These are phyloP conservation scores for Diaporthe vaccinii DNA, from an alignment of 2,329 filamentous ascomycete genomes.

Conservation along the genomic window DNA sequence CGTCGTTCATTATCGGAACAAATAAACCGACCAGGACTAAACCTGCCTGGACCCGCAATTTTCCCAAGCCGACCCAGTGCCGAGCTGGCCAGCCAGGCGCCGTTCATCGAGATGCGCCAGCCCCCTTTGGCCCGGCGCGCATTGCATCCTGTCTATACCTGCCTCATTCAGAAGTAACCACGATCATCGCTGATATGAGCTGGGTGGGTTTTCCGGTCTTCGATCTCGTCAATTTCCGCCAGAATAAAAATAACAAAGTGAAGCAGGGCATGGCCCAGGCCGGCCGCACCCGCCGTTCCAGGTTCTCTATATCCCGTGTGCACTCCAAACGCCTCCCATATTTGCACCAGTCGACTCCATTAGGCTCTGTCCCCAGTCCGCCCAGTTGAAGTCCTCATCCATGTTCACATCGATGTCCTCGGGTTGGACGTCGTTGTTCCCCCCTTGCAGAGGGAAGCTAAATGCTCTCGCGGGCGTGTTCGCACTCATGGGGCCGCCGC, in stretches of 20 bases:
- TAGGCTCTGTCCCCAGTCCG: constrained; percentile 53
- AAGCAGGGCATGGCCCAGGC: constrained; percentile 9
- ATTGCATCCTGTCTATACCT: constrained; percentile 11
- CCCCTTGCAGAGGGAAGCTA: constrained; percentile 40
- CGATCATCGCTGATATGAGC: neutral
- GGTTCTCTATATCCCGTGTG: constrained; percentile 39
- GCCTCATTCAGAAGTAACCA: constrained; percentile 13
- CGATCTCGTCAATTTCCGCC: neutral
- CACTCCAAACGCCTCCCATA: constrained; percentile 45
- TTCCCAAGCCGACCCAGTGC: constrained; percentile 17
- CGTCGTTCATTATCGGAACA: constrained; percentile 11
- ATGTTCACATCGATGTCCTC: constrained; percentile 53
- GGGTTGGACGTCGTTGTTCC: constrained; percentile 23
- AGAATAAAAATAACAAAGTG: constrained; percentile 2
- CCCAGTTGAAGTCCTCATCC: constrained; percentile 55
- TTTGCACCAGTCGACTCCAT: constrained; percentile 47
- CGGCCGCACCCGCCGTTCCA: neutral
- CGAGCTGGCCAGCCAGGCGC: constrained; percentile 16
- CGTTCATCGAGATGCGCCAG: constrained; percentile 7
- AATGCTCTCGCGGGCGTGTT: constrained; percentile 27
- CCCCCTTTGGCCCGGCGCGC: constrained; percentile 16
- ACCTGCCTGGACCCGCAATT: constrained; percentile 17
- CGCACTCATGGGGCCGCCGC: constrained; percentile 27
- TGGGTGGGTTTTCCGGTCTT: neutral
- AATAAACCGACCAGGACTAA: neutral